A percentile compares a stretch with the other conserved stretches of the same genome.
These are phyloP conservation scores for Botryotinia narcissicola DNA, from an alignment of 2,329 filamentous ascomycete genomes.

Conservation along the genomic window DNA sequence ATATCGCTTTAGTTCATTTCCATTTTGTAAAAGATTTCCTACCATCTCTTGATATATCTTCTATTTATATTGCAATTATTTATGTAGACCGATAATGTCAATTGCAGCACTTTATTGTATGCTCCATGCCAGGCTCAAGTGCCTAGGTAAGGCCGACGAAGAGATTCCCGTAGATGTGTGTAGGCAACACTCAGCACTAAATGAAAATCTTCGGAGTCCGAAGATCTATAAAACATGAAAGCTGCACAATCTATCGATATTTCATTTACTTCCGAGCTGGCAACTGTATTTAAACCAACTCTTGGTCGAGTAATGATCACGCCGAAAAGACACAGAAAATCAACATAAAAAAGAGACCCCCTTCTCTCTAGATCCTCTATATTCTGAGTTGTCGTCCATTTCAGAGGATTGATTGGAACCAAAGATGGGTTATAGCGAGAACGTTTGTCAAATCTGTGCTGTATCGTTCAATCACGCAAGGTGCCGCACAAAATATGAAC, in stretches of 20 bases:
- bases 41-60: background rate
- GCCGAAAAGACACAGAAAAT: background rate
- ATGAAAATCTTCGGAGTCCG: background rate
- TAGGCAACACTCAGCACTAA: background rate
- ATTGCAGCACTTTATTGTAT: background rate
- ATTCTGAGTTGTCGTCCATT: background rate
- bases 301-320: background rate
- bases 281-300: background rate
- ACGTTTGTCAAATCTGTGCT: background rate
- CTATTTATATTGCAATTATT: background rate
- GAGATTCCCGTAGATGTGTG: background rate
- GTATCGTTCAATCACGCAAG: slow-evolving; percentile 9
- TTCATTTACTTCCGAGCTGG: background rate
- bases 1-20: background rate
- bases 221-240: background rate
- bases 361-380: background rate
- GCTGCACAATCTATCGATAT: background rate
- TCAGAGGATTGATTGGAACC: background rate
- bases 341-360: background rate
- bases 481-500: slow-evolving; percentile 1
- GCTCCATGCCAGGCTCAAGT: background rate
- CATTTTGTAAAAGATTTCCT: background rate
- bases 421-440: slow-evolving; percentile 4
- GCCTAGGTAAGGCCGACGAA: background rate
- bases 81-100: background rate